phyloP scores from a whole-genome alignment of 2,329 filamentous ascomycete genomes.

The Sordariomycetes sp. region DNA sequence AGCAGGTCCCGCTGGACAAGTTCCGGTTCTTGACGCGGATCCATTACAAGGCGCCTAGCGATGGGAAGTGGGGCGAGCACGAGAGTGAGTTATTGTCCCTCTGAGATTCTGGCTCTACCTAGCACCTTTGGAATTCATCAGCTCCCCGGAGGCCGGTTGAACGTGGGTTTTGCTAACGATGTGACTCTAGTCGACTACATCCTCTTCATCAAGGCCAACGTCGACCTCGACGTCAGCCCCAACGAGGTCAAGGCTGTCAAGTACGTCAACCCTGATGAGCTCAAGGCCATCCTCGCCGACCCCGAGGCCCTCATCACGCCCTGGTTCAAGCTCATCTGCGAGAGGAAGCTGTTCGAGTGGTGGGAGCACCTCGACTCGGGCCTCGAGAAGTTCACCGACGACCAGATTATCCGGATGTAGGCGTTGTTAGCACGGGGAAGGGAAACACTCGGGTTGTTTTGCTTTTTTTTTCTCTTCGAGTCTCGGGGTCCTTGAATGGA shows the following conservation, averaged over 20 bases:
- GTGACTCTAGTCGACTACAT: conserved; percentile 75
- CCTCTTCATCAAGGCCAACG: conserved; percentile 90
- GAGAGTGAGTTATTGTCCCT: conserved; percentile 65
- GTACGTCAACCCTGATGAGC: conserved; percentile 71
- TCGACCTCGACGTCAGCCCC: conserved; percentile 66
- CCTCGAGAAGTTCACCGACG: conserved; percentile 71
- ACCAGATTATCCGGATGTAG: conserved; percentile 74
- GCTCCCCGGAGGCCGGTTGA: not conserved
- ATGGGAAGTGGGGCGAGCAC: conserved; percentile 98
- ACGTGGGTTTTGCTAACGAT: conserved; percentile 8
- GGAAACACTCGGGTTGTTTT: not conserved
- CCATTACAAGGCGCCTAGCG: conserved; percentile 93
- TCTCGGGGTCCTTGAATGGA: not conserved
- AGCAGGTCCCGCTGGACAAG: conserved; percentile 80
- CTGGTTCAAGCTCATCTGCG: conserved; percentile 98
- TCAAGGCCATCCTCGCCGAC: conserved; percentile 78
- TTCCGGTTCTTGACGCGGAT: conserved; percentile 94
- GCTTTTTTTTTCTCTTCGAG: not conserved
- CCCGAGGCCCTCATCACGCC: conserved; percentile 78
- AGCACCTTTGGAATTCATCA: not conserved
- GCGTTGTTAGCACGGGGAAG: not conserved
- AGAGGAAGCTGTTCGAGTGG: conserved; percentile 97
- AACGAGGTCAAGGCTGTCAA: conserved; percentile 82
- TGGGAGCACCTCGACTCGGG: conserved; percentile 76
- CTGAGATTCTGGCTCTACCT: not conserved